These are phyloP conservation scores for Heliamphora exappendiculata DNA, from an alignment of 148 eudicot genomes.

Conservation along the genomic window DNA sequence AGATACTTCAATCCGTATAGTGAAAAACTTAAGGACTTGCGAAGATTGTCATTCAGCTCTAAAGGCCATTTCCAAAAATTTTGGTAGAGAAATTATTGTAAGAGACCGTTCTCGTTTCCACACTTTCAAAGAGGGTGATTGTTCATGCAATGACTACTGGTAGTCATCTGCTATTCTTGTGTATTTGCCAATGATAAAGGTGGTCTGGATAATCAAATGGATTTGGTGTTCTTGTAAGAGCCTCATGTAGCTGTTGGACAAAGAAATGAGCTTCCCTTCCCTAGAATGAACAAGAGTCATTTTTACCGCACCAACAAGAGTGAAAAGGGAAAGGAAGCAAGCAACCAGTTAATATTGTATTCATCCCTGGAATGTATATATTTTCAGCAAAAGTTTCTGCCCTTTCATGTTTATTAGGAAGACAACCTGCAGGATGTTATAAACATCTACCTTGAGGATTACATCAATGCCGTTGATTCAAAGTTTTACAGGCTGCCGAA, in stretches of 20 bases:
- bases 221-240: too few relatives aligned
- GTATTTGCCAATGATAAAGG: too few relatives aligned
- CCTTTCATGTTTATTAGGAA: not conserved
- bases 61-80: constrained; percentile 40
- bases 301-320: not conserved
- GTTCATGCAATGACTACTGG: constrained; percentile 55
- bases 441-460: not conserved
- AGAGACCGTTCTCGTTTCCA: constrained; percentile 54
- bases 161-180: constrained; percentile 13
- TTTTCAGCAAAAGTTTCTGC: not conserved
- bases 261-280: not conserved
- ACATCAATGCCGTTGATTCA: not conserved
- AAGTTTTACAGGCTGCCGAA: not conserved
- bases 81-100: constrained; percentile 40
- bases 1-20: constrained; percentile 31
- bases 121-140: constrained; percentile 34
- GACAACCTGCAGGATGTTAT: not conserved
- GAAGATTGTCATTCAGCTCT: constrained; percentile 45
- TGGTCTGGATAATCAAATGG: too few relatives aligned
- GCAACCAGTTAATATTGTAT: not conserved
- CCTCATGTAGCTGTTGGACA: not conserved
- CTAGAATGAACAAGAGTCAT: not conserved
- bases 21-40: constrained; percentile 49
- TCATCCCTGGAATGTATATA: not conserved
- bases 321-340: not conserved